These are phyloP conservation scores for Trametes meyenii DNA, from an alignment of 768 basidiomycete species.

Conservation along the genomic window DNA sequence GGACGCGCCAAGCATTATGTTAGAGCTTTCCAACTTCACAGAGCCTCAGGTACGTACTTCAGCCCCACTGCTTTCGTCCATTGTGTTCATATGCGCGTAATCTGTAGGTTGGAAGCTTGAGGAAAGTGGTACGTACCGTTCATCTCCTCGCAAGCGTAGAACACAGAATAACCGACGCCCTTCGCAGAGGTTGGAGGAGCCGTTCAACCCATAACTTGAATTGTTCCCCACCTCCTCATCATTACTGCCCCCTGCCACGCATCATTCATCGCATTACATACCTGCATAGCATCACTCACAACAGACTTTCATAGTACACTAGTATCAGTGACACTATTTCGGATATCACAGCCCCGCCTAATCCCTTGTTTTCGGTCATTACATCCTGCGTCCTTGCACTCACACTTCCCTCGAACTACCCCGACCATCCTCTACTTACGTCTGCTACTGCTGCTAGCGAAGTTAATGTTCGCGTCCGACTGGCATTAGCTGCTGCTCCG, in stretches of 20 bases:
- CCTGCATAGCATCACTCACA: background rate
- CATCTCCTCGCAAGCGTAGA: background rate
- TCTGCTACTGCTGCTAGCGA: too few species aligned
- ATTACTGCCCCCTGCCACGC: background rate
- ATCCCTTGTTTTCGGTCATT: too few species aligned
- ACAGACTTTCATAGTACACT: too few species aligned
- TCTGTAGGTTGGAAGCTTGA: slow-evolving; percentile 32
- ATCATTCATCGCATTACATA: background rate
- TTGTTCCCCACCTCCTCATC: background rate
- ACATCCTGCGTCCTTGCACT: too few species aligned
- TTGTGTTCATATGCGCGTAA: background rate
- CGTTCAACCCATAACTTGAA: slow-evolving; percentile 5
- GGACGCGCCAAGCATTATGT: background rate
- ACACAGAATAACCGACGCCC: too few species aligned
- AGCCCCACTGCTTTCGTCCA: background rate
- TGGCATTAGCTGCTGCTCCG: too few species aligned
- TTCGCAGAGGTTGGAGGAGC: background rate
- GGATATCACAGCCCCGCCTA: too few species aligned
- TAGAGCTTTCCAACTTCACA: slow-evolving; percentile 10
- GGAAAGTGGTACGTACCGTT: slow-evolving; percentile 35
- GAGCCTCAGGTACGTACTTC: slow-evolving; percentile 14
- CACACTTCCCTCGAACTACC: too few species aligned
- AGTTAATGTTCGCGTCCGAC: too few species aligned
- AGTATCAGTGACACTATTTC: too few species aligned
- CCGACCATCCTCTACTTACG: background rate